Evolutionary conservation across 2,329 filamentous ascomycete genomes (phyloP), one percentile per base, ranked within the genome.

Genomic region (Periconia digitata): DNA sequence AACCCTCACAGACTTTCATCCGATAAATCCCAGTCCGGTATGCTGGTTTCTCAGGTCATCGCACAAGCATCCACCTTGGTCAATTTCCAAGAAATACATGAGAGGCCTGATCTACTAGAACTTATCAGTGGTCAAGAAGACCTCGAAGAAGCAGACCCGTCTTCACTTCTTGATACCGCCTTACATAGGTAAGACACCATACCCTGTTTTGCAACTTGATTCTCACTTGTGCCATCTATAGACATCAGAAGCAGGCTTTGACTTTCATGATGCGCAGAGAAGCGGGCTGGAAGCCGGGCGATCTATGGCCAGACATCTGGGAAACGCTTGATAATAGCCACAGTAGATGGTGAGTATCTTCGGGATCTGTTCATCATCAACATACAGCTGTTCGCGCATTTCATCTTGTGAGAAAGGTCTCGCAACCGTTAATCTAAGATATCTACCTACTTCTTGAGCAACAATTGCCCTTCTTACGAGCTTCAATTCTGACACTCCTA

Each of bases 11-110:
- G 51, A 24, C 44, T 56, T 17, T 50, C 49, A 2, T 46, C 42
- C 12, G 29, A 48, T 7, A 20, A 24, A 6, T 43, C 22, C 4
- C 6, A 35, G 12, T 20, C 41, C 20, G 27, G 23, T 21, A 1
- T 6, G 20, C 0, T 52, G 66, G 4, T 58, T 55, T 49, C 67
- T 44, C 69, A 62, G 53, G 18, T 53, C 18, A 38, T 46, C 34
- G 40, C 46, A 44, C 21, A 29, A 21, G 10, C 20, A 36, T 45
- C 29, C 41, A 44, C 44, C 20, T 8, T 17, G 8, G 41, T 16
- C 35, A 17, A 24, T 1, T 21, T 56, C 35, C 54, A 50, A 18
- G 47, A 46, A 13, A 3, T 47, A 12, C 12, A 36, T 15, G 29
- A 49, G n/a, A 37, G 35, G n/a, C 39, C 52, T 27, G 44, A 50